Conservation (phyloP, 148 eudicot genomes). For the Oxyria digyna region DNA sequence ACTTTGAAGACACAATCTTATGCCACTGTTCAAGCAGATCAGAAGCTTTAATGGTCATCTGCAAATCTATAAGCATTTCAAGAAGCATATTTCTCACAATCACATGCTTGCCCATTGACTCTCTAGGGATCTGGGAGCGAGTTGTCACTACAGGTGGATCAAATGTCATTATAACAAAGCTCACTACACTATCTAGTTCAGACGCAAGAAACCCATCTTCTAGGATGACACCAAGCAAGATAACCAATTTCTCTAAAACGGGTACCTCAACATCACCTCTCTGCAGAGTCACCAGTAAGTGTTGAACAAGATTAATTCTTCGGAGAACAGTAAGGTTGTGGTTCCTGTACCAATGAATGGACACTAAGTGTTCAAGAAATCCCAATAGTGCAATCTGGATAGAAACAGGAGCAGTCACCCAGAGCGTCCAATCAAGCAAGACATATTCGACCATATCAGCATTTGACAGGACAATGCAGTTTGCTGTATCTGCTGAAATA, state of each 20-base stretch:
- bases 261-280: constrained; percentile 98
- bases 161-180: constrained; percentile 93
- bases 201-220: constrained; percentile 91
- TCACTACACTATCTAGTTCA: constrained; percentile 90
- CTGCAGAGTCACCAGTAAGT: constrained; percentile 82
- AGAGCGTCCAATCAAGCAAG: constrained; percentile 94
- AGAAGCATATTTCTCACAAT: constrained; percentile 97
- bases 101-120: constrained; percentile 98
- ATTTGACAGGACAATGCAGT: constrained; percentile 89
- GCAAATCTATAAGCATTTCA: constrained; percentile 95
- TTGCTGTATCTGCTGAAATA: constrained; percentile 67
- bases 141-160: constrained; percentile 77
- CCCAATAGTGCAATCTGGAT: constrained; percentile 82
- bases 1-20: constrained; percentile 78
- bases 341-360: constrained; percentile 92
- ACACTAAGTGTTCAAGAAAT: constrained; percentile 90
- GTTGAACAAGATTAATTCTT: constrained; percentile 86
- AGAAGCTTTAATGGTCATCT: constrained; percentile 74
- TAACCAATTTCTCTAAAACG: constrained; percentile 89
- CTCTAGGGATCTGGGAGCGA: constrained; percentile 45
- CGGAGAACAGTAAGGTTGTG: constrained; percentile 93
- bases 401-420: constrained; percentile 87
- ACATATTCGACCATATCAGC: constrained; percentile 99
- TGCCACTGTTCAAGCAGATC: constrained; percentile 98
- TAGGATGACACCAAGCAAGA: constrained; percentile 77